Evolutionary conservation across 768 basidiomycete genomes (phyloP).

Genomic region (Rhodotorula paludigena): DNA sequence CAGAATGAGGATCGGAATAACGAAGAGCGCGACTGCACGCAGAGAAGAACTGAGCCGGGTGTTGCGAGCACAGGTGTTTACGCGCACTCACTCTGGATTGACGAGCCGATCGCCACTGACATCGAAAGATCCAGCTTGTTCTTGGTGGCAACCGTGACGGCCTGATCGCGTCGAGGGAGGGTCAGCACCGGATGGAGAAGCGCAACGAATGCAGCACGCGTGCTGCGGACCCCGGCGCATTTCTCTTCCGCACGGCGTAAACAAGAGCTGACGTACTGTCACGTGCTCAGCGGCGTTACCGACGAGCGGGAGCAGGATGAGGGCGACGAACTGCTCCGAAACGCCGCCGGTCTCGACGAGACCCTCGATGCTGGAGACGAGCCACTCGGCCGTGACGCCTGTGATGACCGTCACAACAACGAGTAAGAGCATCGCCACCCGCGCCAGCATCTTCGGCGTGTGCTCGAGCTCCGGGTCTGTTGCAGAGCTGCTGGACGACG

Average conservation of each 20-base stretch:
- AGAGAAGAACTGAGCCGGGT: not conserved
- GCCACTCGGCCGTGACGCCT: conserved; percentile 60
- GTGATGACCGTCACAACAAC: conserved; percentile 46
- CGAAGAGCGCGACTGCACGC: not conserved
- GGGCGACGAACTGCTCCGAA: conserved; percentile 73
- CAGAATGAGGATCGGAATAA: conserved; percentile 52
- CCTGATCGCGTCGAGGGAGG: too few species aligned
- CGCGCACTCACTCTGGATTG: not conserved
- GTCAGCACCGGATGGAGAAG: too few species aligned
- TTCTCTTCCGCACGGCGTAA: too few species aligned
- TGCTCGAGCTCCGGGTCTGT: conserved; percentile 38
- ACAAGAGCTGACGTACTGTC: not conserved
- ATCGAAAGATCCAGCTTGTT: conserved; percentile 79
- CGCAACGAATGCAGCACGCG: too few species aligned
- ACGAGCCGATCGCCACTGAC: conserved; percentile 70
- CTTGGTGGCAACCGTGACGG: conserved; percentile 80
- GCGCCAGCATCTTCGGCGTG: conserved; percentile 59
- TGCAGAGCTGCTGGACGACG: not conserved
- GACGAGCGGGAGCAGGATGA: conserved; percentile 87
- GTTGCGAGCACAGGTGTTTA: not conserved
- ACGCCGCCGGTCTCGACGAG: conserved; percentile 59
- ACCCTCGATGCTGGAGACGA: conserved; percentile 73
- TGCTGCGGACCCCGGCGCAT: too few species aligned
- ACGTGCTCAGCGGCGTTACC: conserved; percentile 66
- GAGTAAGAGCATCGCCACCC: conserved; percentile 58